Evolutionary conservation across 768 basidiomycete genomes (phyloP).

Genomic region (Phlebiopsis flavidoalba): DNA sequence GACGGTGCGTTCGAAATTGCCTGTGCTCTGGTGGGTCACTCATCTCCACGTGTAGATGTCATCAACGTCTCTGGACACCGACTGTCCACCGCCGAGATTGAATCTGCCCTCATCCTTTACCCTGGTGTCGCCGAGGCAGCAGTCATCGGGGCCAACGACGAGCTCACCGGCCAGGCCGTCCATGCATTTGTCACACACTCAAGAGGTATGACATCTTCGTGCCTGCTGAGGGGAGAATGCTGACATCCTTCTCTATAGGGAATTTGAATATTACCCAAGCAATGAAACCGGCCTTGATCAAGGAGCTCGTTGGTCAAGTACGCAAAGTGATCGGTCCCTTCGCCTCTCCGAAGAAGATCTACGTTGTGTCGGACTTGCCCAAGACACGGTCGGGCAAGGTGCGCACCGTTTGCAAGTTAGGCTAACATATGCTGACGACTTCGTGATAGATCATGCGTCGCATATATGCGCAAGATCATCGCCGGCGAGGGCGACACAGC

Average conservation of each 20-base stretch:
- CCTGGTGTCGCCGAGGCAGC: slow-evolving; percentile 89
- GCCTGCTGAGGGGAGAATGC: neutral
- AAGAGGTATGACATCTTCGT: slow-evolving; percentile 62
- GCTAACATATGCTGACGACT: neutral
- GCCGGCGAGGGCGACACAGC: slow-evolving; percentile 91
- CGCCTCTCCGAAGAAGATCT: slow-evolving; percentile 92
- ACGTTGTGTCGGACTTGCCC: slow-evolving; percentile 77
- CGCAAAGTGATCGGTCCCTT: slow-evolving; percentile 98
- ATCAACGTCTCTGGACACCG: slow-evolving; percentile 99
- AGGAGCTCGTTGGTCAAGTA: slow-evolving; percentile 94
- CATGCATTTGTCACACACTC: slow-evolving; percentile 82
- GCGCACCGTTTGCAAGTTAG: neutral
- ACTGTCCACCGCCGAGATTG: slow-evolving; percentile 95
- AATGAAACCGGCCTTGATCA: slow-evolving; percentile 65
- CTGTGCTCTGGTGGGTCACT: slow-evolving; percentile 6
- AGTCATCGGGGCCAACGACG: slow-evolving; percentile 82
- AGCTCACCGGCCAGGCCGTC: slow-evolving; percentile 91
- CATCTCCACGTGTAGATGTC: slow-evolving; percentile 52
- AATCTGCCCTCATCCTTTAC: slow-evolving; percentile 93
- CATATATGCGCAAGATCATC: slow-evolving; percentile 94
- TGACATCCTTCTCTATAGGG: slow-evolving; percentile 34
- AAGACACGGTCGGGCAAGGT: slow-evolving; percentile 93
- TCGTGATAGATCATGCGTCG: slow-evolving; percentile 71
- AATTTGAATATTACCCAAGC: slow-evolving; percentile 63
- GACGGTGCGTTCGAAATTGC: slow-evolving; percentile 57